Conservation (phyloP, 257 asterid genomes). For the Primulina huaijiensis region DNA sequence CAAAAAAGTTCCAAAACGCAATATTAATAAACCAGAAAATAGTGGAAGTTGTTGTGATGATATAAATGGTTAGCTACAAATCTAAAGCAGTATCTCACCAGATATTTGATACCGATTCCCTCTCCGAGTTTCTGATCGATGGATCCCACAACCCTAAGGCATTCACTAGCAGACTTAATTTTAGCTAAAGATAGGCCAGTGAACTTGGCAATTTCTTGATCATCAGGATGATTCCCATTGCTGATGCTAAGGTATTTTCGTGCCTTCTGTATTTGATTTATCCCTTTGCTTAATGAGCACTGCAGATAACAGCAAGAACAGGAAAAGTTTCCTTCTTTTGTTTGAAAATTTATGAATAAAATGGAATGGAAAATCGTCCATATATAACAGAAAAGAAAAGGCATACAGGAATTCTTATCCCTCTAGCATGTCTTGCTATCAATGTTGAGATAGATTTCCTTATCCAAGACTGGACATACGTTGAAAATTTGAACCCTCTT, state of each 20-base stretch:
- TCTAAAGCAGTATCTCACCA: conserved; percentile 39
- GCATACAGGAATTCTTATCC: conserved; percentile 74
- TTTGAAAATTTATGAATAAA: neutral
- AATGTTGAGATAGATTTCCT: conserved; percentile 61
- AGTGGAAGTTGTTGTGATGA: too few relatives aligned
- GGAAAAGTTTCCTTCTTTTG: neutral
- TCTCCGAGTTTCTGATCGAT: conserved; percentile 71
- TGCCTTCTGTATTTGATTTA: conserved; percentile 67
- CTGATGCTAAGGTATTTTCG: conserved; percentile 54
- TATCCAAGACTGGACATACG: conserved; percentile 88
- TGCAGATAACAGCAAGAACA: conserved; percentile 31
- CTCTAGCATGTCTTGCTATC: conserved; percentile 70
- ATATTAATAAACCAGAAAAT: too few relatives aligned
- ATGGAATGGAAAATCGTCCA: conserved; percentile 10
- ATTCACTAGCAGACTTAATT: conserved; percentile 58
- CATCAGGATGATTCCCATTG: conserved; percentile 60
- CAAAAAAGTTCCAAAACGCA: conserved; percentile 3
- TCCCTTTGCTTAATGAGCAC: conserved; percentile 61
- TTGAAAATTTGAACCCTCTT: conserved; percentile 82
- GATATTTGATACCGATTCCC: conserved; percentile 36
- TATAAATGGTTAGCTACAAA: neutral
- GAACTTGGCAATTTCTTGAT: conserved; percentile 58
- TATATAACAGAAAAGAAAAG: conserved; percentile 11
- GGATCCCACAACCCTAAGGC: conserved; percentile 78
- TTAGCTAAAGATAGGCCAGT: conserved; percentile 67